Evolutionary conservation across 139 green algal species (phyloP).

Genomic region (Asterochloris erici): DNA sequence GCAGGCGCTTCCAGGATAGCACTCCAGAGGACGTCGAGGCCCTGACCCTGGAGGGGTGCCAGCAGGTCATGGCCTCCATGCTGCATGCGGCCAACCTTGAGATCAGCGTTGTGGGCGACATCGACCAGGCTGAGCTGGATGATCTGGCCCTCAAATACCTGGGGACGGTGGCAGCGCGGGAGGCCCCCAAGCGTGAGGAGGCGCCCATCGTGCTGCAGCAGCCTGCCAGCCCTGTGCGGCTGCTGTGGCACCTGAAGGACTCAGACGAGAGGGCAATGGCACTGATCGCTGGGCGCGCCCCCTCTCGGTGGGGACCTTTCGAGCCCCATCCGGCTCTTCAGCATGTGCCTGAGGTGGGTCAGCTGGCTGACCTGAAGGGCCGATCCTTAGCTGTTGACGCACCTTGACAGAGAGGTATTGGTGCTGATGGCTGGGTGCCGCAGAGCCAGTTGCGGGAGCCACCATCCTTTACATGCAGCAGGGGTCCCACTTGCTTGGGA

Average conservation of each 20-base stretch:
- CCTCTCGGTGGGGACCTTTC: slow-evolving; percentile 78
- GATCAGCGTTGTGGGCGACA: slow-evolving; percentile 90
- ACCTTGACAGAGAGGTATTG: too few relatives aligned
- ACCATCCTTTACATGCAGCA: too few relatives aligned
- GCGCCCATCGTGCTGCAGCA: slow-evolving; percentile 20
- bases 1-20: slow-evolving; percentile 78
- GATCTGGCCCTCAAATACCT: slow-evolving; percentile 56
- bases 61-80: slow-evolving; percentile 54
- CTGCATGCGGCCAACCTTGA: slow-evolving; percentile 67
- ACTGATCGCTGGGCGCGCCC: slow-evolving; percentile 84
- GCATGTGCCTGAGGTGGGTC: not conserved
- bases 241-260: slow-evolving; percentile 82
- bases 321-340: slow-evolving; percentile 13
- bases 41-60: slow-evolving; percentile 78
- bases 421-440: too few relatives aligned
- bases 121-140: slow-evolving; percentile 79
- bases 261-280: slow-evolving; percentile 92
- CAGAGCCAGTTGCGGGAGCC: too few relatives aligned
- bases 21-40: slow-evolving; percentile 77
- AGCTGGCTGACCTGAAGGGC: too few relatives aligned
- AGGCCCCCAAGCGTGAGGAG: too few relatives aligned
- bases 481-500: too few relatives aligned
- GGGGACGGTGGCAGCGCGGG: slow-evolving; percentile 52
- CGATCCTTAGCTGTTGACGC: too few relatives aligned
- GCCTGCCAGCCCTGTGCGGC: slow-evolving; percentile 39